Conservation (phyloP, 768 basidiomycete species). For the Roridomyces roridus region DNA sequence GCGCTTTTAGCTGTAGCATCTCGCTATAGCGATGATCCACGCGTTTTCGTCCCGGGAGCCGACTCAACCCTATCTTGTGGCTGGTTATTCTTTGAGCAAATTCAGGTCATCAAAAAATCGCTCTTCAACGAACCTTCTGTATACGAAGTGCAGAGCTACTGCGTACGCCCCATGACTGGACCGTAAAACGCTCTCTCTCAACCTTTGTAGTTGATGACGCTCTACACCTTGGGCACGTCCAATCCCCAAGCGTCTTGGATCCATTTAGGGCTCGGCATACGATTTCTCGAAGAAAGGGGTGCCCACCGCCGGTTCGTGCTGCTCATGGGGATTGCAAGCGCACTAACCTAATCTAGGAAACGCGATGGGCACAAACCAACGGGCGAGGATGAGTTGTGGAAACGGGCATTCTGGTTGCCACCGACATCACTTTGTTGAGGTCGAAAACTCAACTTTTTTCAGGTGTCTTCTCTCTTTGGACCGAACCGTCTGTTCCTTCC, state of each 20-base stretch:
- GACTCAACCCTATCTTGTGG: slow-evolving; percentile 53
- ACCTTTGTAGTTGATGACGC: slow-evolving; percentile 34
- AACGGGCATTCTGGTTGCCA: slow-evolving; percentile 60
- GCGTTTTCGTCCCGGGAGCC: slow-evolving; percentile 41
- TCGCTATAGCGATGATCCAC: slow-evolving; percentile 54
- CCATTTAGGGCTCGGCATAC: slow-evolving; percentile 61
- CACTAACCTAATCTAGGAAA: no score
- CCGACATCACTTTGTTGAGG: neutral
- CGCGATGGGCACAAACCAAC: slow-evolving; percentile 38
- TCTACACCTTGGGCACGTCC: slow-evolving; percentile 48
- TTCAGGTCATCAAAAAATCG: slow-evolving; percentile 64
- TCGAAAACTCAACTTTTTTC: neutral
- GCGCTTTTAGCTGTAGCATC: slow-evolving; percentile 68
- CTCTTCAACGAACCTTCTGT: slow-evolving; percentile 63
- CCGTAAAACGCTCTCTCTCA: neutral
- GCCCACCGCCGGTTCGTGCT: no score
- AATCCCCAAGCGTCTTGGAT: slow-evolving; percentile 63
- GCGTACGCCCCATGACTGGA: slow-evolving; percentile 48
- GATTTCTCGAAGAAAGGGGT: slow-evolving; percentile 67
- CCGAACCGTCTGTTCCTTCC: slow-evolving; percentile 46
- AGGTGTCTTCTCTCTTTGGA: slow-evolving; percentile 42
- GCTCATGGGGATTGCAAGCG: no score
- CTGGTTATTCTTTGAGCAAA: slow-evolving; percentile 68
- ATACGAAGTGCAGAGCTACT: slow-evolving; percentile 75
- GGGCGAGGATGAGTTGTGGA: slow-evolving; percentile 65